phyloP scores from a whole-genome alignment of 495 filamentous ascomycete genomes.

The Lasiosphaeria ovina region DNA sequence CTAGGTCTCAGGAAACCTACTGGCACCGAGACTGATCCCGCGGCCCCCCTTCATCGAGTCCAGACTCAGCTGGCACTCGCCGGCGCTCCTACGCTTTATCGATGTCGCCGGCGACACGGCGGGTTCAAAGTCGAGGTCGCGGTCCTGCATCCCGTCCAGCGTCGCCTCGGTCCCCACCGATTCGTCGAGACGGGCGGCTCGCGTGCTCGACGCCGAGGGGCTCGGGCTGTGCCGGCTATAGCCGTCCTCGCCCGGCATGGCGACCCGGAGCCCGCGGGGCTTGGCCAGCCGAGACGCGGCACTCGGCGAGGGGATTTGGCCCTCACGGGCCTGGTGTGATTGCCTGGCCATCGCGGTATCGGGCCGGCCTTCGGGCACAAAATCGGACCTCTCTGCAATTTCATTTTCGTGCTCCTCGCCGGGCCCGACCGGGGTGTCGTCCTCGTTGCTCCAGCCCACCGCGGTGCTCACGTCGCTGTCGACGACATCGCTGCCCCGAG shows the following conservation, averaged over 20 bases:
- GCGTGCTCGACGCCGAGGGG: slow-evolving; percentile 9
- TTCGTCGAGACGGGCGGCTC: slow-evolving; percentile 7
- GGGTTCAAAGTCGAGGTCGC: slow-evolving; percentile 2
- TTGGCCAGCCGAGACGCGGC: background rate
- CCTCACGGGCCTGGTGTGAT: slow-evolving; percentile 12
- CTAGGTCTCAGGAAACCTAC: slow-evolving; percentile 15
- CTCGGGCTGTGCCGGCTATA: background rate
- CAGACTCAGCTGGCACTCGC: slow-evolving; percentile 23
- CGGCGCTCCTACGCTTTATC: slow-evolving; percentile 17
- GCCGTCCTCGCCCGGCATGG: slow-evolving; percentile 6
- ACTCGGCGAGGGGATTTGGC: slow-evolving; percentile 5
- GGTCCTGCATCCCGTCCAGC: background rate
- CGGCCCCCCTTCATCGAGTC: slow-evolving; percentile 29
- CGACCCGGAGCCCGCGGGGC: background rate
- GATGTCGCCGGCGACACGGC: slow-evolving; percentile 1
- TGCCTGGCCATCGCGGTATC: background rate
- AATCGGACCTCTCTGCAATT: background rate
- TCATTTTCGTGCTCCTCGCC: background rate
- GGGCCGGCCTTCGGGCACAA: background rate
- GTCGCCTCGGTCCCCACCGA: background rate
- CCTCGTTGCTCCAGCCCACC: slow-evolving; percentile 20
- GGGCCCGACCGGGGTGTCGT: slow-evolving; percentile 9
- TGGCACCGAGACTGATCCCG: slow-evolving; percentile 37
- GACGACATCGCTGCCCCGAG: slow-evolving; percentile 19
- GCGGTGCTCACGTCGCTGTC: slow-evolving; percentile 39